Conservation (phyloP, 768 basidiomycete genomes). For the Rhodosporidiobolus sp. region DNA sequence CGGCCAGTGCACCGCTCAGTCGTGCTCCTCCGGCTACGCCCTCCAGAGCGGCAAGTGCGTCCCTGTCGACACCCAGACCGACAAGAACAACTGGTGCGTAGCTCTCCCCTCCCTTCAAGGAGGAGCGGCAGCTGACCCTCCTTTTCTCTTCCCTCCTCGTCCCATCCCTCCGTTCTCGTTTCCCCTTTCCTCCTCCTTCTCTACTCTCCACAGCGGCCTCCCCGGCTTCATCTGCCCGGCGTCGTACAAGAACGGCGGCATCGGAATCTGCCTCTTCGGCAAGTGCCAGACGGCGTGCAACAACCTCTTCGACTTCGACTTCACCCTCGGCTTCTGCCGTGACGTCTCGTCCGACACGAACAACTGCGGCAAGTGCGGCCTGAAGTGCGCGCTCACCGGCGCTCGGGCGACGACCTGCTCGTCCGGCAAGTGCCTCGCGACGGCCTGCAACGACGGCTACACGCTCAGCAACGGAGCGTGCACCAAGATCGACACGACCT, state of each 20-base stretch:
- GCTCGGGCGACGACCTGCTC: slow-evolving; percentile 12
- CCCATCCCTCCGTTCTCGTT: background rate
- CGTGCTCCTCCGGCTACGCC: slow-evolving; percentile 15
- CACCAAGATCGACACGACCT: slow-evolving; percentile 1
- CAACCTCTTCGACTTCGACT: slow-evolving; percentile 28
- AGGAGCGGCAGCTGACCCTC: background rate
- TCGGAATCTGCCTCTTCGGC: slow-evolving; percentile 19
- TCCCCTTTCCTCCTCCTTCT: no score
- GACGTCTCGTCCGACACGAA: slow-evolving; percentile 19
- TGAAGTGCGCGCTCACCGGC: slow-evolving; percentile 19
- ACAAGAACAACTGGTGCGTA: slow-evolving; percentile 18
- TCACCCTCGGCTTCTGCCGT: slow-evolving; percentile 25
- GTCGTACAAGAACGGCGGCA: slow-evolving; percentile 34
- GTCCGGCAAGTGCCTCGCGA: slow-evolving; percentile 19
- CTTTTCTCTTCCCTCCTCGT: background rate
- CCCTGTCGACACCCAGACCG: slow-evolving; percentile 10
- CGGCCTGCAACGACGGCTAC: slow-evolving; percentile 12
- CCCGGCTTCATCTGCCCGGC: slow-evolving; percentile 24
- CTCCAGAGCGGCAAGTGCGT: slow-evolving; percentile 24
- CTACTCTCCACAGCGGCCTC: background rate
- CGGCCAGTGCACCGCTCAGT: slow-evolving; percentile 7
- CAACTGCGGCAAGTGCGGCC: slow-evolving; percentile 24
- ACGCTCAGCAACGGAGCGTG: slow-evolving; percentile 22
- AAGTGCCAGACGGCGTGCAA: slow-evolving; percentile 18
- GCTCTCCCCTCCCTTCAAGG: no score